Percentiles rank a stretch among this genome's conserved stretches.
Conservation (phyloP, 75 land plant genomes). For the Picea glauca region DNA sequence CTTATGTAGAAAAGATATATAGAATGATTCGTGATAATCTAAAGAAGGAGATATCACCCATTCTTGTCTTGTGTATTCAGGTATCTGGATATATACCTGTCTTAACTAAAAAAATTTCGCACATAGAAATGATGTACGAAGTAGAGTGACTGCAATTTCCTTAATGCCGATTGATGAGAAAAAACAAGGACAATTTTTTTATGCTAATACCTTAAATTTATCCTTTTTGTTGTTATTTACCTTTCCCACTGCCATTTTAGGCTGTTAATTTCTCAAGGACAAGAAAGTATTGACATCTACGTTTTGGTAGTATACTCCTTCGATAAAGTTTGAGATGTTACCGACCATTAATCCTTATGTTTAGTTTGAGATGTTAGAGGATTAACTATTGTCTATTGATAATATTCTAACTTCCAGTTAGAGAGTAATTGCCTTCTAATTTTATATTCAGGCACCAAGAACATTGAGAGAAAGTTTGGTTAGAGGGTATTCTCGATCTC, state of each 20-base stretch:
- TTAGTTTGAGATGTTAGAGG: no score
- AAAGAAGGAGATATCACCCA: slow-evolving; percentile 58
- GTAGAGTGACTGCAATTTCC: no score
- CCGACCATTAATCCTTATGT: no score
- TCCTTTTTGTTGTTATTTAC: background rate
- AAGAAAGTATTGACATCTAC: background rate
- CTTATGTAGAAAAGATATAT: no score
- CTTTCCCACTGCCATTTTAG: background rate
- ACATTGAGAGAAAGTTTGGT: slow-evolving; percentile 52
- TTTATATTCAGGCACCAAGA: slow-evolving; percentile 66
- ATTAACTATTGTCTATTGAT: no score
- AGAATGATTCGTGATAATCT: no score
- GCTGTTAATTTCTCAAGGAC: background rate
- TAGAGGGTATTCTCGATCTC: slow-evolving; percentile 57
- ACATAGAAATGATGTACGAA: no score
- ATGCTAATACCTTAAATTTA: no score
- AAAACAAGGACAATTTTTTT: background rate
- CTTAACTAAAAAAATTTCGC: background rate
- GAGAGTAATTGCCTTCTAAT: background rate
- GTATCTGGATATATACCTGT: background rate
- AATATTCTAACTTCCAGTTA: background rate
- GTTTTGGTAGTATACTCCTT: no score
- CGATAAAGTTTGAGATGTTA: no score
- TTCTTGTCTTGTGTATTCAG: slow-evolving; percentile 85
- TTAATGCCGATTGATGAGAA: background rate